Base-by-base conservation (phyloP, 345 rosid species). In the Eucalyptus cloeziana region DNA sequence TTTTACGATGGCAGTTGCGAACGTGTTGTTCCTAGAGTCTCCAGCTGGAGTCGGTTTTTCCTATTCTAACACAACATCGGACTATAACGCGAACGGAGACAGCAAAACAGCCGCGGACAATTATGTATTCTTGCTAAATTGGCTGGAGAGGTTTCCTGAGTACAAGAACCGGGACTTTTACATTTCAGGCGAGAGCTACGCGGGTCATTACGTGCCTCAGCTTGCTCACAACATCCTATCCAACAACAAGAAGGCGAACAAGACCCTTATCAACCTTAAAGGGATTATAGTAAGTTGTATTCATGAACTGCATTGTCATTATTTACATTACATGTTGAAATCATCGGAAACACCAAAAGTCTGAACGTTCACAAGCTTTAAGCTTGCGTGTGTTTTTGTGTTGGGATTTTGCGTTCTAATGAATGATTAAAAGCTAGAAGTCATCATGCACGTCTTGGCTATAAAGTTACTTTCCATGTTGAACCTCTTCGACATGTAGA, bases 31-130 rank as follows among this genome's bases (percentile, higher is more conserved):
- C 91, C 71, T 97, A 37, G 99, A 97, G 91, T 95, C 98, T 3
- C 99, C 99, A 4, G 98, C 98, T 3, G 99, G 99, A 11, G 97
- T 96, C 7, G 99, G 99, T 25, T 97, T 94, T 92, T 96, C 98
- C 2, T 97, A 96, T 94, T 93, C 99, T 2, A 97, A 97, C 89
- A 94, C 89, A 30, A 92, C 97, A 16, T 91, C 96, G 7, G 98
- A 95, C 87, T 92, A 95, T 37, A 43, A 49, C 1, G 49, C 90
- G 6, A 94, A 88, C 49, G 99, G 99, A 10, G 97, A 96, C 86
- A 90, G 92, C 52, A 89, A 69, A 45, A 96, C 99, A n/a, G 97
- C 97, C 0, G 92, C 88, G 10, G 98, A 97, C 31, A 97, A 95
- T 87, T 94, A 91, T 85, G 91, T 92, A 25, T 96, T 96, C 91